phyloP scores from a whole-genome alignment of 345 rosid species.

The Hypericum perforatum region DNA sequence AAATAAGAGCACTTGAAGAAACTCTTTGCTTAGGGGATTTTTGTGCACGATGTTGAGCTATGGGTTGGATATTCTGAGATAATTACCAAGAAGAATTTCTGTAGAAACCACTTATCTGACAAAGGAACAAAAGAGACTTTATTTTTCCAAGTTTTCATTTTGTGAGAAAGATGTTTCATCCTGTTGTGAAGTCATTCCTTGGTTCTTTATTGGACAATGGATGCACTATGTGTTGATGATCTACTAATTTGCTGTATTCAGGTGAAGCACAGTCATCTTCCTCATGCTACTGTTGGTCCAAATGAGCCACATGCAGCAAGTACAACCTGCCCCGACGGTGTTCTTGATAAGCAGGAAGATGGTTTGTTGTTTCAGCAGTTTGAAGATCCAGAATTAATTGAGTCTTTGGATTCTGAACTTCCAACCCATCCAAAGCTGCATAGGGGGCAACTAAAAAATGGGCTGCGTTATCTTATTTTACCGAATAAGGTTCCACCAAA shows the following conservation, averaged over 20 bases:
- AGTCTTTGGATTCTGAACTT: constrained; percentile 57
- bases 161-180: no score
- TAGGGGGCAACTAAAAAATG: constrained; percentile 81
- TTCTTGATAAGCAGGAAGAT: constrained; percentile 60
- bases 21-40: no score
- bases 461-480: constrained; percentile 88
- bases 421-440: constrained; percentile 82
- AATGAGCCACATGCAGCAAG: constrained; percentile 96
- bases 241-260: constrained; percentile 19
- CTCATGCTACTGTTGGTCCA: constrained; percentile 78
- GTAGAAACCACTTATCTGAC: no score
- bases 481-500: constrained; percentile 95
- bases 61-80: no score
- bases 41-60: no score
- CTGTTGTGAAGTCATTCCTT: no score
- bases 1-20: no score
- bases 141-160: no score
- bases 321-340: constrained; percentile 73
- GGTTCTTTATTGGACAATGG: not conserved
- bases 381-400: constrained; percentile 35
- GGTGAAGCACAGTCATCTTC: constrained; percentile 37
- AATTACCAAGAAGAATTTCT: no score
- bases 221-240: not conserved
- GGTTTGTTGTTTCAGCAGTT: constrained; percentile 45
- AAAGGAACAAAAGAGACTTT: no score